Evolutionary conservation across 768 basidiomycete species (phyloP).

Genomic region (Mycena capillaripes): DNA sequence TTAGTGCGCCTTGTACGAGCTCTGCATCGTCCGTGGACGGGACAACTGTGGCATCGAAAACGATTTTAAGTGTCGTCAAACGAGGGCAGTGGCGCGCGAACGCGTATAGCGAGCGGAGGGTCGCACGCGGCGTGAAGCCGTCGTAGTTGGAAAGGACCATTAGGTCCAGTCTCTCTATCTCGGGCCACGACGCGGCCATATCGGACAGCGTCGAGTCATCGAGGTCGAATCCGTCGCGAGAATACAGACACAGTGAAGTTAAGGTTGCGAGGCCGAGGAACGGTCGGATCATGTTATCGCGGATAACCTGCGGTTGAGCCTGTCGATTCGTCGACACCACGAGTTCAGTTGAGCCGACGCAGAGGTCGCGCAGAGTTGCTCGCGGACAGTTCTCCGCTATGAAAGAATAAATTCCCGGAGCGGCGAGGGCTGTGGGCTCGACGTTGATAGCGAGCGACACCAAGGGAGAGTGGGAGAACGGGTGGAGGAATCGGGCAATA

Average conservation of each 20-base stretch:
- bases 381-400: constrained; percentile 6
- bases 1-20: neutral
- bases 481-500: neutral
- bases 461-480: constrained; percentile 7
- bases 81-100: constrained; percentile 6
- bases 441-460: constrained; percentile 9
- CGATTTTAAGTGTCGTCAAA: neutral
- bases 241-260: constrained; percentile 6
- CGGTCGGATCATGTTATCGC: constrained; percentile 1
- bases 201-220: neutral
- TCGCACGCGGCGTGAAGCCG: constrained; percentile 3
- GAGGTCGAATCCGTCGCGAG: constrained; percentile 10
- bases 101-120: constrained; percentile 1
- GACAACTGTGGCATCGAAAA: constrained; percentile 9
- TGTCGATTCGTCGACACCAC: neutral
- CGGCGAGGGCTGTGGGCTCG: constrained; percentile 4
- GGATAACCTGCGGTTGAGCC: constrained; percentile 2
- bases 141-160: constrained; percentile 3
- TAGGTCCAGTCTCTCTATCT: constrained; percentile 1
- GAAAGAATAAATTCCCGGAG: constrained; percentile 2
- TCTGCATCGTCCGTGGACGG: constrained; percentile 2
- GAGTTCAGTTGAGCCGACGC: neutral
- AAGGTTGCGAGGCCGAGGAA: neutral
- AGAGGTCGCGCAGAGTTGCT: constrained; percentile 1
- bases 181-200: constrained; percentile 12